Base-by-base conservation (phyloP, 177 flowering plant genomes). In the Vitis hybrid region DNA sequence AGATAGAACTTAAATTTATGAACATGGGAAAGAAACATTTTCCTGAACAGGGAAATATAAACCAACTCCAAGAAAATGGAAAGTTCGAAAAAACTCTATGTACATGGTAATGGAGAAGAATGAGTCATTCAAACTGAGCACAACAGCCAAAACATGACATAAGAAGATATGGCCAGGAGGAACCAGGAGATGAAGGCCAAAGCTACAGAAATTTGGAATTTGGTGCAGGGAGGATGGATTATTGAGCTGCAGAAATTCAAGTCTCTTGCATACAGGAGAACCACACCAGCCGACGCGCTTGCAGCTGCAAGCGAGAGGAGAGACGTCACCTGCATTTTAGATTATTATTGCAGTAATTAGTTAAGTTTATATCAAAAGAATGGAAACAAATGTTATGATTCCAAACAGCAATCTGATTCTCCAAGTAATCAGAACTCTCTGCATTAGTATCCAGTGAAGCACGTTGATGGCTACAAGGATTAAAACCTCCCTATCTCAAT, bases 121-220 rank as follows among this genome's bases (percentile, higher is more conserved):
- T n/a, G n/a, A 50, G 56, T 20, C 7, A 12, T 24, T 71, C 68
- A 71, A 44, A 59, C 52, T 79, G 77, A 78, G 44, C 73, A 77
- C 70, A 82, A 56, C 14, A 81, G 72, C 82, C 82, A 77, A 60
- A 79, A 77, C 79, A 75, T 75, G 2, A 75, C 71, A 66, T 74
- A 73, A 17, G 81, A 77, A 24, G 85, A 82, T 20, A 77, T 52
- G 18, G 71, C 76, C 54, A 79, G 71, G 11, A 79, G 80, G 18
- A 73, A 49, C 85, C 85, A 82, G 11, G 85, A 65, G 18, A 75
- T 31, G 70, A 82, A 79, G 6, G 85, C 78, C 65, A 82, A 47
- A 19, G 69, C 64, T 24, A 79, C 63, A 7, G 85, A 73, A 3
- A 79, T 24, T 62, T 77, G 67, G 68, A 79, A 75, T 52, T 66